Evolutionary conservation across 208 protist species (phyloP), one percentile per base, ranked within the genome.

Genomic region (Leishmania martiniquensis): DNA sequence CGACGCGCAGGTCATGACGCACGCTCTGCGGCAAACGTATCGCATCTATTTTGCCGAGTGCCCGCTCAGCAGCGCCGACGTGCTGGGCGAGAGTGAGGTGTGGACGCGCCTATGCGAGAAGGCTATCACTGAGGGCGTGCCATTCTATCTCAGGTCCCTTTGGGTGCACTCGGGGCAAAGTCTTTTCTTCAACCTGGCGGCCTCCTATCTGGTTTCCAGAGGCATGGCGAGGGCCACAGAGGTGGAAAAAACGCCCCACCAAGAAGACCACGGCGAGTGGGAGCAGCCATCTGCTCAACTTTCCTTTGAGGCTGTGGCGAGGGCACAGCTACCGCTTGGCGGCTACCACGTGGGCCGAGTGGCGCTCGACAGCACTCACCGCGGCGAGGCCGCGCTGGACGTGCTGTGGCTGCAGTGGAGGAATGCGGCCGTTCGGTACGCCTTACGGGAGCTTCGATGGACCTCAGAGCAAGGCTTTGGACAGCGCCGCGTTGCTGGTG

Each of bases 141-240:
- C 93, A 7, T 97, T 86, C 70, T 77, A 83, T 25, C 67, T 95
- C 67, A 89, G 89, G 29, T 78, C 77, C 10, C 76, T 97, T 62
- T 97, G 93, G 91, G 82, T 97, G 47, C 89, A 95, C 72, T 90
- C 90, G 0, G 93, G 83, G 2, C 93, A 97, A 68, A 95, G 91
- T 68, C 80, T 89, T 39, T 90, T 93, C 77, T 97, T 97, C 72
- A 97, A 97, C 77, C 25, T 89, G 9, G 57, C 80, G 44, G 86
- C 91, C 51, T 92, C 87, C 10, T 83, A 75, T 52, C 44, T 91
- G 22, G 79, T 76, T 9, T 60, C 71, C n/a, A 63, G 51, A 17
- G 57, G 57, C 12, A 45, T 74, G 57, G 20, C 67, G 44, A 25
- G 25, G 4, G 7, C 37, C 17, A 4, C 25, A 49, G 7, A n/a